These are phyloP conservation scores for Hypericum perforatum DNA, from an alignment of 345 rosid genomes.

Conservation along the genomic window DNA sequence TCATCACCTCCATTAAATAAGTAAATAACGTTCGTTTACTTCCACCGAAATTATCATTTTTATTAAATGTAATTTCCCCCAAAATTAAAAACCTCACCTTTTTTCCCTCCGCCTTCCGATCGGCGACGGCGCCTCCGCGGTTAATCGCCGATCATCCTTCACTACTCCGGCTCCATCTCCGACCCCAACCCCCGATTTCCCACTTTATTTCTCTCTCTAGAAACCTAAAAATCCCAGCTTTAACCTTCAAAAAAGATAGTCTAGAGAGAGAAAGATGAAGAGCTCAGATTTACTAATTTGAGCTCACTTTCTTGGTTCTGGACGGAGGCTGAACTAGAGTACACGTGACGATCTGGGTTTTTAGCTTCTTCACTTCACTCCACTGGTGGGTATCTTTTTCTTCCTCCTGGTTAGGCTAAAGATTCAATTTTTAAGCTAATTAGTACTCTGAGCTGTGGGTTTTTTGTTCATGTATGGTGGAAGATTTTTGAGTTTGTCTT, in stretches of 20 bases:
- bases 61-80: slow-evolving; percentile 11
- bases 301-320: slow-evolving; percentile 37
- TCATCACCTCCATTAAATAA: slow-evolving; percentile 24
- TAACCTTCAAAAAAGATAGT: background rate
- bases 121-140: slow-evolving; percentile 35
- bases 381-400: slow-evolving; percentile 11
- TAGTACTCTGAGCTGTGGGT: slow-evolving; percentile 6
- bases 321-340: slow-evolving; percentile 28
- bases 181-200: slow-evolving; percentile 1
- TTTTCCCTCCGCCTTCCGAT: slow-evolving; percentile 16
- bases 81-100: slow-evolving; percentile 11
- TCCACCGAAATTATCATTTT: slow-evolving; percentile 36
- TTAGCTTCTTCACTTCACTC: slow-evolving; percentile 28
- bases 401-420: background rate
- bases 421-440: slow-evolving; percentile 3
- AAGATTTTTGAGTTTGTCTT: too few species aligned
- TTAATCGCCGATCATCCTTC: slow-evolving; percentile 28
- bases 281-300: slow-evolving; percentile 26
- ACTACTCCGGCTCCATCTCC: background rate
- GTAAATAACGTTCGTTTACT: slow-evolving; percentile 41
- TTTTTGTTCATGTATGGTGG: background rate
- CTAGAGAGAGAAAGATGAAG: background rate
- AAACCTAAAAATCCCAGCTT: slow-evolving; percentile 13
- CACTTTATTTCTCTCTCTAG: slow-evolving; percentile 3
- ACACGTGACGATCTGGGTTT: slow-evolving; percentile 55